phyloP scores from a whole-genome alignment of 106 monocot species.

The Dendrobium chrysotoxum region DNA sequence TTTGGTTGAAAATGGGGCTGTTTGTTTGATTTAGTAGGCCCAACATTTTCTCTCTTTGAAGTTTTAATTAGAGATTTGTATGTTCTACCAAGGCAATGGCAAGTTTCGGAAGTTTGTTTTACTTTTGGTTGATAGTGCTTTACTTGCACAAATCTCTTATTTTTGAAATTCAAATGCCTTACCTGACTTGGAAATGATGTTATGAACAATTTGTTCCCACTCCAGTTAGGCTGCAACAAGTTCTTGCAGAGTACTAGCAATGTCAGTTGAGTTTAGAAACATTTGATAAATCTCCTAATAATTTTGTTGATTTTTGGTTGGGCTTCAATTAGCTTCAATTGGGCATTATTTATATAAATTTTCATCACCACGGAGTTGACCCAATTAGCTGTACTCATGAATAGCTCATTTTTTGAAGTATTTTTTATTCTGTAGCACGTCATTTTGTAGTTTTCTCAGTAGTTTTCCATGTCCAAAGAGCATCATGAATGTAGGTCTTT shows the following conservation, averaged over 20 bases:
- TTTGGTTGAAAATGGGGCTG: no score
- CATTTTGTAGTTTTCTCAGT: conserved; percentile 28
- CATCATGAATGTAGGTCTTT: conserved; percentile 31
- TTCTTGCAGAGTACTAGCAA: background rate
- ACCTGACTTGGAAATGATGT: background rate
- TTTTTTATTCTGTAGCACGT: background rate
- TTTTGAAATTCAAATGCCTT: background rate
- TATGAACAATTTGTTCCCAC: background rate
- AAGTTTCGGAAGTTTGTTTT: background rate
- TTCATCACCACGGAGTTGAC: no score
- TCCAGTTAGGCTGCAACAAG: background rate
- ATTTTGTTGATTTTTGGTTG: background rate
- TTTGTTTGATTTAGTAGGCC: no score
- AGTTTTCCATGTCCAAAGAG: conserved; percentile 28
- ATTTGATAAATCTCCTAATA: background rate
- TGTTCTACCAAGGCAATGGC: background rate
- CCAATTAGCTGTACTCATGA: no score
- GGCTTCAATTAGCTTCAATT: background rate
- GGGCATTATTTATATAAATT: background rate
- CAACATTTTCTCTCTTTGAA: no score
- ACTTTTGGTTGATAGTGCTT: background rate
- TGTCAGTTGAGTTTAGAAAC: no score
- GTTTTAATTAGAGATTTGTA: background rate
- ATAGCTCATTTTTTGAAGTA: no score
- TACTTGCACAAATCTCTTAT: background rate